Evolutionary conservation across 2,329 filamentous ascomycete species (phyloP).

Genomic region (Xylariaceae sp.): DNA sequence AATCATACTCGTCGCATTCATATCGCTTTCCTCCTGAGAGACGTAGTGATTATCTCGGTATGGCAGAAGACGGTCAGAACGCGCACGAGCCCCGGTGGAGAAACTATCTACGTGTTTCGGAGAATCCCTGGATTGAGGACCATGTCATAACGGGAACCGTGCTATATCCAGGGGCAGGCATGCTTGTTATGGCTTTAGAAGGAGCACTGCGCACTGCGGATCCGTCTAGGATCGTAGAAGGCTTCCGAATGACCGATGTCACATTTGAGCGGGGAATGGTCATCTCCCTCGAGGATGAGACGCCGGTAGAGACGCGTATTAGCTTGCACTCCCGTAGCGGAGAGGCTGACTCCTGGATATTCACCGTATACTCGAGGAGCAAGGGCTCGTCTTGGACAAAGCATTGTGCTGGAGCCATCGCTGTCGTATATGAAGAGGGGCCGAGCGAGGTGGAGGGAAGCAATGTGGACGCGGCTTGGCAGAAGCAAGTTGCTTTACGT

Average conservation of each 20-base stretch:
- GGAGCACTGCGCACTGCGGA: conserved; percentile 28
- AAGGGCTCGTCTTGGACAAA: not conserved
- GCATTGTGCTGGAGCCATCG: conserved; percentile 1
- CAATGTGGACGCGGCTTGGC: not conserved
- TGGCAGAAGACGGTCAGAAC: conserved; percentile 41
- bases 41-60: conserved; percentile 50
- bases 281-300: conserved; percentile 32
- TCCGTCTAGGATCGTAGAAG: not conserved
- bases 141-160: conserved; percentile 49
- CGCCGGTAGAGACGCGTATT: conserved; percentile 42
- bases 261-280: conserved; percentile 49
- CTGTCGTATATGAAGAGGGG: conserved; percentile 5
- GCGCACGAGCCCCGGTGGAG: conserved; percentile 46
- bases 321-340: conserved; percentile 46
- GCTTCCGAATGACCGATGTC: conserved; percentile 37
- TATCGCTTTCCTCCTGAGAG: conserved; percentile 43
- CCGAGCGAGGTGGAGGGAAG: conserved; percentile 5
- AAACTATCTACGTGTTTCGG: conserved; percentile 44
- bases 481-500: conserved; percentile 15
- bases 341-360: conserved; percentile 27
- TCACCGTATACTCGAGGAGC: conserved; percentile 9
- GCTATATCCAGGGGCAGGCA: conserved; percentile 49
- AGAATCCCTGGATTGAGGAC: conserved; percentile 51
- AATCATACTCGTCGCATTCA: conserved; percentile 43
- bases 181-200: conserved; percentile 47